These are phyloP conservation scores for Rhizoclosmatium sp. DNA, from an alignment of 192 early-diverging fungal genomes.

Conservation along the genomic window DNA sequence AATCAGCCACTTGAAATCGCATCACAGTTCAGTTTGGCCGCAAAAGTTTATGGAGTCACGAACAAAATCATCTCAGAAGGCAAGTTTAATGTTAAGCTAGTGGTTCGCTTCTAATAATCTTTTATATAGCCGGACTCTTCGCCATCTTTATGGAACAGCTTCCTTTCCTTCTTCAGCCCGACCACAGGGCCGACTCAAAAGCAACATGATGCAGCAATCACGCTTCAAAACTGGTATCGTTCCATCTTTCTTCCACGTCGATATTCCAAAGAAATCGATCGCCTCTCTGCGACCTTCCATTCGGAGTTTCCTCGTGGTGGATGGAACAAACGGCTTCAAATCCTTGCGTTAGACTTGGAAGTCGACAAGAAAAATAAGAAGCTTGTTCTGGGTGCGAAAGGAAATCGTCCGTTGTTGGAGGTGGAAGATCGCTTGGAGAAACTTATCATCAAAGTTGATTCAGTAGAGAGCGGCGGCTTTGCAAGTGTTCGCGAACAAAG, in stretches of 20 bases:
- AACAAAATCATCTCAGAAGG: no score
- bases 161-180: not conserved
- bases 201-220: no score
- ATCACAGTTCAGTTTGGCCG: no score
- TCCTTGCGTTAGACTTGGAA: not conserved
- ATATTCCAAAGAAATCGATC: not conserved
- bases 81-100: no score
- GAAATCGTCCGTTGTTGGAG: slow-evolving; percentile 9
- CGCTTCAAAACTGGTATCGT: not conserved
- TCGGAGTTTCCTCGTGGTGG: not conserved
- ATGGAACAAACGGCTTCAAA: not conserved
- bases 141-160: not conserved
- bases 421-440: slow-evolving; percentile 24
- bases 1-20: no score
- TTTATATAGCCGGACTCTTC: not conserved
- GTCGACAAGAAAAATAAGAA: not conserved
- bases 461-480: not conserved
- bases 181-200: not conserved
- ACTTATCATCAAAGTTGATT: slow-evolving; percentile 2
- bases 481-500: not conserved
- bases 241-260: not conserved
- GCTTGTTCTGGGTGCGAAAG: slow-evolving; percentile 9
- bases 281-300: no score
- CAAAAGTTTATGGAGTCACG: no score
- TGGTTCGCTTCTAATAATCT: no score